A percentile compares a stretch with the other conserved stretches of the same genome.
These are phyloP conservation scores for Zygosaccharomyces rouxii DNA, from an alignment of 805 yeast species.

Conservation along the genomic window DNA sequence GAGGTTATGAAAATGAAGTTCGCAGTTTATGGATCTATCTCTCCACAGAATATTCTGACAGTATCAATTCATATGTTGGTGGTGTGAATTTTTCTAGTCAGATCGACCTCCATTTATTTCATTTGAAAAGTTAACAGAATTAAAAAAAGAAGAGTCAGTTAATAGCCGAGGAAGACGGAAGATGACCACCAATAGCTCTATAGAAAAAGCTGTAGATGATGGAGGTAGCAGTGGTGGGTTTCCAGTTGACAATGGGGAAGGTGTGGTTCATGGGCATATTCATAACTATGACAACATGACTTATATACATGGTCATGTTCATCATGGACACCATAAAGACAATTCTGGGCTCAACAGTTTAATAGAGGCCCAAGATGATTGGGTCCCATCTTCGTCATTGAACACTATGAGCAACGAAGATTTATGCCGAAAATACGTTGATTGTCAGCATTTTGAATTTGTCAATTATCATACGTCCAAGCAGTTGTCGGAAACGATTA, in stretches of 20 bases:
- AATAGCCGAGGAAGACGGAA: neutral
- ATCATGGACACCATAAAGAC: slow-evolving; percentile 28
- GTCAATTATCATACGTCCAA: slow-evolving; percentile 36
- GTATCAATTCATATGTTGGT: neutral
- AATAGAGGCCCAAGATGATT: neutral
- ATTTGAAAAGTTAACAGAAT: neutral
- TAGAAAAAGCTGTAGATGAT: neutral
- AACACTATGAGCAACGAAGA: slow-evolving; percentile 4
- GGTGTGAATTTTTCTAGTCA: neutral
- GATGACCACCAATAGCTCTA: slow-evolving; percentile 3
- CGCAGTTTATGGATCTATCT: neutral
- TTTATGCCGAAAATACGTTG: slow-evolving; percentile 24
- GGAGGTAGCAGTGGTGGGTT: neutral
- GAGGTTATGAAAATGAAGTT: neutral
- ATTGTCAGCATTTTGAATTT: slow-evolving; percentile 42
- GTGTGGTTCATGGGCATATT: slow-evolving; percentile 64
- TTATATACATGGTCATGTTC: slow-evolving; percentile 66
- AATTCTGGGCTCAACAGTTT: neutral
- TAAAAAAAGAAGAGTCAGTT: neutral
- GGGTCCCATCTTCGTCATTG: neutral
- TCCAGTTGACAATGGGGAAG: slow-evolving; percentile 32
- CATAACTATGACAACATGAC: slow-evolving; percentile 59
- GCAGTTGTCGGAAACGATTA: neutral
- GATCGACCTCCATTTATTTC: neutral
- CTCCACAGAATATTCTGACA: neutral